Base-by-base conservation (phyloP, 371 early-diverging fungal species). In the Hamiltosporidium tvaerminnensis region DNA sequence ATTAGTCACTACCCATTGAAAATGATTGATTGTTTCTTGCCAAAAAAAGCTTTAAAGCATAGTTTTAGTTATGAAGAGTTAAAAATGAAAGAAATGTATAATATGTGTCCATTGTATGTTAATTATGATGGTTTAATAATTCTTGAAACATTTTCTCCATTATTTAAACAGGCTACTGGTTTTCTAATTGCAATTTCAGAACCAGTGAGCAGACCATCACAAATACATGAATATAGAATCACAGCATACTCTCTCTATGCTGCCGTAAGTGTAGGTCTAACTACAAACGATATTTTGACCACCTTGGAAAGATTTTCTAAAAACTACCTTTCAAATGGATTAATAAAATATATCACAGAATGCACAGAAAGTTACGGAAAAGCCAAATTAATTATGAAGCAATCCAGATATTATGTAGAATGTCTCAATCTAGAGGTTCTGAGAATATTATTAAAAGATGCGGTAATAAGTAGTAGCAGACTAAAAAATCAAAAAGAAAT, bases 231-330 rank as follows among this genome's bases (percentile, higher is more conserved):
- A 78, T 98, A 94, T 81, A 85, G 86, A 68, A 78, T 98, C 57
- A 96, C 97, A 0, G 84, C 91, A 2, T 93, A 92, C 76, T 92
- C 92, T 9, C 82, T 98, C 0, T 94, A 97, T 76, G 99, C 99
- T 14, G 99, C 97, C 5, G 95, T 95, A 2, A 91, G 91, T 48
- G 92, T 96, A 2, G 98, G 98, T 2, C 79, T 97, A 56, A 88
- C 90, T 52, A 89, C 95, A 4, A 87, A 87, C 53, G 87, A 87
- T 71, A 96, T 97, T 61, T 85, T 96, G 52, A 83, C 86, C 60
- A 91, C 92, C 0, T 76, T 97, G 60, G 84, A 88, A 64, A 82
- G 86, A 58, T 81, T 96, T 4, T 89, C 91, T 48, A 91, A 93
- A 76, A 85, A 84, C 41, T 58, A 57, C 38, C 81, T 93, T 5